Evolutionary conservation across 768 basidiomycete genomes (phyloP), one percentile per base, ranked within the genome.

Genomic region (Symmetrospora coprosmae): DNA sequence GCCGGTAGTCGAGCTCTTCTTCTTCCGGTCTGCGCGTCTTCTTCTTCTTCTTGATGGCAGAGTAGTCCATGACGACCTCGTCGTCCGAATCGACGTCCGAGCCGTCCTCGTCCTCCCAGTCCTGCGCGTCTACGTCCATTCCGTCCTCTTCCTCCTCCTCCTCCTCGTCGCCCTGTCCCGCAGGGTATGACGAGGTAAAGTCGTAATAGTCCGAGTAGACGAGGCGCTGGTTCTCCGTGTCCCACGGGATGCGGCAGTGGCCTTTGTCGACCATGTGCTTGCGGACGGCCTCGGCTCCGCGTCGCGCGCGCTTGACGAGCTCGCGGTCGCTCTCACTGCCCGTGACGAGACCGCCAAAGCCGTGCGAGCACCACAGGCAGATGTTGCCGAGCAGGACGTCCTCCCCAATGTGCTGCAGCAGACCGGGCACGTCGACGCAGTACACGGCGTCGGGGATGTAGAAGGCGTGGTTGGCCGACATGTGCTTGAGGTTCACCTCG

Each of bases 231-330:
- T 75, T 70, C 66, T 86, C 82, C 1, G 79, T 74, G 61, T 89
- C 87, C 72, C 92, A 97, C 0, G 87, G 85, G 65, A 99, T 81
- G 74, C 94, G 96, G 78, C 91, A 96, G 69, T 99, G 94, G 60
- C 80, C 79, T 75, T 97, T 97, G 76, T 91, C 91, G 38, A 81
- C 63, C 94, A 99, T 99, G 71, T 99, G 94, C 69, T 86, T 87
- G 66, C 90, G 77, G 4, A 87, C 90, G 0, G 91, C 92, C 2
- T 88, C 84, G 52, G 91, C 69, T 16, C 81, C 83, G 60, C 82
- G 80, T 73, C 89, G 89, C 68, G 88, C 89, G 62, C 82, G 69
- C 64, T 63, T 64, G 50, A 25, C 38, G 37, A 64, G 53, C 2
- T 62, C 66, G 2, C 23, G 7, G 30, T 62, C 67, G 55, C 92